phyloP scores from a whole-genome alignment of 2,329 filamentous ascomycete species.

The Exophiala oligosperma region DNA sequence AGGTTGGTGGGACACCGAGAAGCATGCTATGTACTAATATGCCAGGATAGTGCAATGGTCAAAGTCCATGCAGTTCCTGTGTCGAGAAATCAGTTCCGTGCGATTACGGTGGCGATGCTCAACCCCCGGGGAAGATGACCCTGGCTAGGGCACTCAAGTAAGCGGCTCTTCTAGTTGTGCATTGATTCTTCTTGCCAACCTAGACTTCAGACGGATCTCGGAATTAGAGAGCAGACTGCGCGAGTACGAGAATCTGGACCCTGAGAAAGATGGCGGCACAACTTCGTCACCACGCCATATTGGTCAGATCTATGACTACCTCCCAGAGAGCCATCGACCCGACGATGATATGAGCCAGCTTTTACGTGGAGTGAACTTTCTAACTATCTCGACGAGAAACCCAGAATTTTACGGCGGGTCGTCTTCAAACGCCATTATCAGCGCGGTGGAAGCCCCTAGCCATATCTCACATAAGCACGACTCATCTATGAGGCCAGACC shows the following conservation, averaged over 20 bases:
- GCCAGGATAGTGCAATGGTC: conserved; percentile 9
- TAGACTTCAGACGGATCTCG: conserved; percentile 8
- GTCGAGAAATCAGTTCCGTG: conserved; percentile 11
- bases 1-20: not conserved
- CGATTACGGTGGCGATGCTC: conserved; percentile 11
- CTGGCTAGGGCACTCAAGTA: conserved; percentile 14
- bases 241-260: conserved; percentile 6
- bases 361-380: conserved; percentile 14
- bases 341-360: conserved; percentile 15
- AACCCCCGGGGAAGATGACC: conserved; percentile 8
- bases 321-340: not conserved
- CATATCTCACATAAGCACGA: conserved; percentile 8
- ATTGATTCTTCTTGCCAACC: not conserved
- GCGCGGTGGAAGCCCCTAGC: conserved; percentile 5
- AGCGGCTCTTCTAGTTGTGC: not conserved
- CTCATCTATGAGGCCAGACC: not conserved
- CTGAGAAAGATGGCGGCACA: not conserved
- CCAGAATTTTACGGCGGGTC: conserved; percentile 19
- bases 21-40: not conserved
- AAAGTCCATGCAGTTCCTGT: conserved; percentile 15
- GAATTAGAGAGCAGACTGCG: conserved; percentile 12
- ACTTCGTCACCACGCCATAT: not conserved
- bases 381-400: conserved; percentile 6
- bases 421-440: conserved; percentile 12
- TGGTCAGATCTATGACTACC: conserved; percentile 1